Percentiles rank a stretch among this genome's conserved stretches.
Evolutionary conservation across 2,329 filamentous ascomycete genomes (phyloP).

Genomic region (Cryphonectria carpinicola): DNA sequence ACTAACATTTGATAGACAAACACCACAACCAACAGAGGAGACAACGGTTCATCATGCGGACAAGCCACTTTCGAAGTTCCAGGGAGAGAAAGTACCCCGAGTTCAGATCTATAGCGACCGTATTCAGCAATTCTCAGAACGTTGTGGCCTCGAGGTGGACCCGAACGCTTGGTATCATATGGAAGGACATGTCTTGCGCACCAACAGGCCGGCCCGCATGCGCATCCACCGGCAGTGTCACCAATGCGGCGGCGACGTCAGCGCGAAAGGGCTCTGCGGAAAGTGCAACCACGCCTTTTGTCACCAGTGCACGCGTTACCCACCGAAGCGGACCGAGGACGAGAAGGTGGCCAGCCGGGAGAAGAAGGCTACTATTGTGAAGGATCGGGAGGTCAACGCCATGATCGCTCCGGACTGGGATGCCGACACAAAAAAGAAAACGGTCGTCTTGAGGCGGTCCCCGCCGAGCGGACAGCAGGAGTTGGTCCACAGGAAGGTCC

Average conservation of each 20-base stretch:
- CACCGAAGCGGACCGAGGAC: constrained; percentile 64
- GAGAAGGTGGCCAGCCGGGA: constrained; percentile 58
- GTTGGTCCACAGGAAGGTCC: constrained; percentile 70
- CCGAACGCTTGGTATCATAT: constrained; percentile 56
- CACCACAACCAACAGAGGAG: constrained; percentile 14
- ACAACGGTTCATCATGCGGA: constrained; percentile 30
- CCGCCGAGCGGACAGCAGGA: constrained; percentile 68
- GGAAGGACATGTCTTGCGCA: constrained; percentile 61
- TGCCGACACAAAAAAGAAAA: constrained; percentile 49
- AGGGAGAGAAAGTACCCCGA: constrained; percentile 46
- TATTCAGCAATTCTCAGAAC: constrained; percentile 58
- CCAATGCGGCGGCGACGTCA: constrained; percentile 57
- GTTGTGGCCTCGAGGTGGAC: constrained; percentile 60
- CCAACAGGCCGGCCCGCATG: constrained; percentile 78
- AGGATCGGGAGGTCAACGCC: constrained; percentile 61
- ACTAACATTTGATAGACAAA: constrained; percentile 20
- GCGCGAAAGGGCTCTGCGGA: constrained; percentile 71
- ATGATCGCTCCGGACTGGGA: constrained; percentile 57
- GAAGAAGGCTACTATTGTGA: constrained; percentile 52
- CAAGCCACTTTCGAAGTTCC: constrained; percentile 30
- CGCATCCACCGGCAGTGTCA: constrained; percentile 81
- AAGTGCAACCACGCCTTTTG: constrained; percentile 84
- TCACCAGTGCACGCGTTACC: constrained; percentile 77
- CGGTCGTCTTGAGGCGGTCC: constrained; percentile 63
- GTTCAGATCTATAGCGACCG: constrained; percentile 59